Percentiles rank a stretch among this genome's conserved stretches.
These are phyloP conservation scores for Erodium chrysanthum DNA, from an alignment of 441 rosid genomes.

Conservation along the genomic window DNA sequence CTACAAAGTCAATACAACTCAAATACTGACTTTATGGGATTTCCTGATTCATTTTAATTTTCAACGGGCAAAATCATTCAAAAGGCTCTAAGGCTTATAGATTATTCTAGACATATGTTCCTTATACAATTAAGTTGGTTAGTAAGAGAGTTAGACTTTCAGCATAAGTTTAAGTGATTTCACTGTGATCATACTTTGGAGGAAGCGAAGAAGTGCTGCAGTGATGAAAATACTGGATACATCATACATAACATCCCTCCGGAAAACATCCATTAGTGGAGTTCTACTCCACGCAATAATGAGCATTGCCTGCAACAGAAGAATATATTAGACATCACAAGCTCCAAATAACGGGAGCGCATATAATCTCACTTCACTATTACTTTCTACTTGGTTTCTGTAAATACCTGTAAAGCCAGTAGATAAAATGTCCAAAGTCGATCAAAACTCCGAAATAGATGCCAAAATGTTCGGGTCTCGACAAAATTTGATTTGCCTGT, in stretches of 20 bases:
- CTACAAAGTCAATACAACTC: neutral
- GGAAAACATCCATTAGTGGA: slow-evolving; percentile 42
- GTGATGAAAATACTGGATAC: slow-evolving; percentile 50
- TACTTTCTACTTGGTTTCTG: neutral
- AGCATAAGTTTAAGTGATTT: neutral
- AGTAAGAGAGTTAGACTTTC: neutral
- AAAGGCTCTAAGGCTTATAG: neutral
- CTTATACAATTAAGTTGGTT: too few relatives aligned
- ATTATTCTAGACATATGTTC: neutral
- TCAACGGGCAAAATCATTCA: neutral
- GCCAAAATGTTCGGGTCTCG: slow-evolving; percentile 92
- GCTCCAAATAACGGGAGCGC: slow-evolving; percentile 6
- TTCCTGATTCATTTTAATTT: neutral
- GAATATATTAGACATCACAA: slow-evolving; percentile 1
- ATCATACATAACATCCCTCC: slow-evolving; percentile 50
- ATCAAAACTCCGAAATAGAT: slow-evolving; percentile 89
- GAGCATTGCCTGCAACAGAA: slow-evolving; percentile 61
- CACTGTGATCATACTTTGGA: slow-evolving; percentile 55
- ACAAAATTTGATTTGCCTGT: slow-evolving; percentile 89
- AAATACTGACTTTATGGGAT: neutral
- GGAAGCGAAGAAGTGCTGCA: slow-evolving; percentile 78
- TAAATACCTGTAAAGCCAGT: slow-evolving; percentile 73
- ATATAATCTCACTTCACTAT: neutral
- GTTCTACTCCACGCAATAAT: slow-evolving; percentile 69
- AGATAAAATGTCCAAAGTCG: slow-evolving; percentile 90